phyloP scores from a whole-genome alignment of 495 filamentous ascomycete species.

The Podospora pseudopauciseta region DNA sequence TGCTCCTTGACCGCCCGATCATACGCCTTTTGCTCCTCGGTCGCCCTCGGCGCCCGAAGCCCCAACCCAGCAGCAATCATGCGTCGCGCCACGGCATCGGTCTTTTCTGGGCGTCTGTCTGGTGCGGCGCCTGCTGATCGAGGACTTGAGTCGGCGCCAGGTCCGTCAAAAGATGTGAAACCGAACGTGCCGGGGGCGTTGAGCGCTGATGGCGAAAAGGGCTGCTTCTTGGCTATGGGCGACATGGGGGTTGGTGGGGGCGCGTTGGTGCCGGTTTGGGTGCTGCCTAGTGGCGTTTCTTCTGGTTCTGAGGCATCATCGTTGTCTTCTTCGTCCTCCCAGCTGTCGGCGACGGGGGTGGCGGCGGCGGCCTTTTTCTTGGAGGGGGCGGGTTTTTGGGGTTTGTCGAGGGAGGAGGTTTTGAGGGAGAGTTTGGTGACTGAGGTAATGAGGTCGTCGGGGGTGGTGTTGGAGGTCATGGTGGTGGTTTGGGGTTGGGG shows the following conservation, averaged over 20 bases:
- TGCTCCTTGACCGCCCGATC: slow-evolving; percentile 80
- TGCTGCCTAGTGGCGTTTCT: slow-evolving; percentile 13
- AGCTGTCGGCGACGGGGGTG: slow-evolving; percentile 68
- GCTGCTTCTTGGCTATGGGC: slow-evolving; percentile 39
- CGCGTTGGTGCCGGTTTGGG: slow-evolving; percentile 37
- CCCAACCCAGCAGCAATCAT: slow-evolving; percentile 90
- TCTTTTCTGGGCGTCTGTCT: slow-evolving; percentile 72
- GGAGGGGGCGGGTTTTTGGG: slow-evolving; percentile 19
- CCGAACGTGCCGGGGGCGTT: slow-evolving; percentile 17
- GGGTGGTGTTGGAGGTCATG: slow-evolving; percentile 22
- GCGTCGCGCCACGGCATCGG: slow-evolving; percentile 82
- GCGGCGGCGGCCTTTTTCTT: slow-evolving; percentile 36
- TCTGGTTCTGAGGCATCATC: slow-evolving; percentile 41
- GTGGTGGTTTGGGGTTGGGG: neutral
- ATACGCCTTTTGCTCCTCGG: slow-evolving; percentile 85
- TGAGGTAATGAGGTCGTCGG: slow-evolving; percentile 24
- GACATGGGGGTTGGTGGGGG: slow-evolving; percentile 62
- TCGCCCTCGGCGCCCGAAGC: slow-evolving; percentile 72
- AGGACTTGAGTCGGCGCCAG: neutral
- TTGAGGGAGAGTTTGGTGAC: slow-evolving; percentile 42
- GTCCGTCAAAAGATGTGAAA: slow-evolving; percentile 13
- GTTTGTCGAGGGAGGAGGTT: slow-evolving; percentile 14
- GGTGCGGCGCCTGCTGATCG: slow-evolving; percentile 6
- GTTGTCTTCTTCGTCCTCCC: slow-evolving; percentile 66
- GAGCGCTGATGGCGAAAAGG: slow-evolving; percentile 29